A percentile compares a stretch with the other conserved stretches of the same genome.
Conservation (phyloP, 106 monocot genomes). For the Apostasia ramifera region DNA sequence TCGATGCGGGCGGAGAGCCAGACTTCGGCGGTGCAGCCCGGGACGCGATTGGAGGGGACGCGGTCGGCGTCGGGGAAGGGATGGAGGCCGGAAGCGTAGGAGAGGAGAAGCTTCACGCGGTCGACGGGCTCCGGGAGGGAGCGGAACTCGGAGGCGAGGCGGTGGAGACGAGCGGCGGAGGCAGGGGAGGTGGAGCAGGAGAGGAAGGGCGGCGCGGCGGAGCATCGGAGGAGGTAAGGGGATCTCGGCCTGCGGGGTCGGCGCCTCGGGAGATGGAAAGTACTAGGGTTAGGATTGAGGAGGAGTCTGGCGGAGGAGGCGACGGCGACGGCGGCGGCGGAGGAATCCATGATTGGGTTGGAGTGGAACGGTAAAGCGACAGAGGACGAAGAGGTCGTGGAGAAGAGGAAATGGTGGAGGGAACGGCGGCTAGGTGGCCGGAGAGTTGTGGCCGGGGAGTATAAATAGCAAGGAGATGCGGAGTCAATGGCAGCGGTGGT, state of each 20-base stretch:
- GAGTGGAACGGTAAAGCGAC: not conserved
- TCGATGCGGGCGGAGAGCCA: conserved; percentile 45
- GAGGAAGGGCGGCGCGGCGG: conserved; percentile 24
- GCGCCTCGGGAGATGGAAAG: not conserved
- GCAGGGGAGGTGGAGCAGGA: not conserved
- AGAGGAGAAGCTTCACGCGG: conserved; percentile 72
- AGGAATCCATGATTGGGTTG: not conserved
- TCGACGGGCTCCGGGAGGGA: conserved; percentile 59
- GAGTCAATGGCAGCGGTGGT: too few species aligned
- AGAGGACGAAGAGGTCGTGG: too few species aligned
- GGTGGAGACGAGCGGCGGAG: conserved; percentile 26
- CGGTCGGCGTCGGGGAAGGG: conserved; percentile 36
- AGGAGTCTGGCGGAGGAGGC: not conserved
- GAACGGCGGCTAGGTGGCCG: too few species aligned
- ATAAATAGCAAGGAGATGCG: too few species aligned
- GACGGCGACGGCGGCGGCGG: too few species aligned
- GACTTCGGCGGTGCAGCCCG: conserved; percentile 95
- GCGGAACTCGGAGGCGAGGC: conserved; percentile 56
- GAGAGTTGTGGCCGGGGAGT: too few species aligned
- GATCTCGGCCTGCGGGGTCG: not conserved
- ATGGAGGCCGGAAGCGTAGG: conserved; percentile 58
- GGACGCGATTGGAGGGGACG: conserved; percentile 58
- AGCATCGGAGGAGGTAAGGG: conserved; percentile 3
- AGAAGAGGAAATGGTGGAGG: too few species aligned
- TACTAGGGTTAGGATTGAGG: not conserved